Base-by-base conservation (phyloP, 495 filamentous ascomycete species). In the Aspergillus leporis region DNA sequence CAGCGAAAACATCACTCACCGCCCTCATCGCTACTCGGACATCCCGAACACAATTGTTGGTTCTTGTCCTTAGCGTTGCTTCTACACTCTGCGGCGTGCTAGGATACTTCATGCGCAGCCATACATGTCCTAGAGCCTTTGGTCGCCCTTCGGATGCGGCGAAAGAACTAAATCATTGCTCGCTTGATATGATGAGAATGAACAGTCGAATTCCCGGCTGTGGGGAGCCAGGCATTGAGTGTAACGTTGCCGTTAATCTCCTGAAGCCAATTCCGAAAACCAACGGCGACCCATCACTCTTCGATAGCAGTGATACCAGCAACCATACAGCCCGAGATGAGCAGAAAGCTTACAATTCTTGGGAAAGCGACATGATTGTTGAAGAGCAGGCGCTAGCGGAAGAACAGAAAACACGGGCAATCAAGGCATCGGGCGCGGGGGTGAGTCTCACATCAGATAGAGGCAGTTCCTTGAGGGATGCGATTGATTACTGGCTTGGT, bases 401-500 rank as follows among this genome's bases (percentile, higher is more conserved):
- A 25, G 21, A 23, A 40, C 38, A 36, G 14, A 21, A 5, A n/a
- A 22, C 43, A 41, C n/a, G 7, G 13, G 13, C 14, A 47, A 14
- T 23, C 12, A 4, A 22, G 4, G 43, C 8, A n/a, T 6, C 50
- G 36, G 18, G 52, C 30, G 2, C 22, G 16, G 30, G 22, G 9
- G 6, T 23, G 14, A 19, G 4, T 21, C n/a, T 4, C n/a, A 34
- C 10, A 12, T 8, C 52, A 56, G 22, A 7, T 38, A 34, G 8
- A 23, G 1, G n/a, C n/a, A 43, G 55, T 36, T 30, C 51, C 30
- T 41, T 62, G 18, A 56, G 74, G 38, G 74, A 77, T 48, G 64
- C 43, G 8, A 43, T 78, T 18, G 75, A 78, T 50, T 74, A 74
- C 41, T 51, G 69, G 56, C 65, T 76, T 31, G 75, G 75, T 43